A percentile compares a stretch with the other conserved stretches of the same genome.
Evolutionary conservation across 345 rosid species (phyloP).

Genomic region (Capsella bursapastoris): DNA sequence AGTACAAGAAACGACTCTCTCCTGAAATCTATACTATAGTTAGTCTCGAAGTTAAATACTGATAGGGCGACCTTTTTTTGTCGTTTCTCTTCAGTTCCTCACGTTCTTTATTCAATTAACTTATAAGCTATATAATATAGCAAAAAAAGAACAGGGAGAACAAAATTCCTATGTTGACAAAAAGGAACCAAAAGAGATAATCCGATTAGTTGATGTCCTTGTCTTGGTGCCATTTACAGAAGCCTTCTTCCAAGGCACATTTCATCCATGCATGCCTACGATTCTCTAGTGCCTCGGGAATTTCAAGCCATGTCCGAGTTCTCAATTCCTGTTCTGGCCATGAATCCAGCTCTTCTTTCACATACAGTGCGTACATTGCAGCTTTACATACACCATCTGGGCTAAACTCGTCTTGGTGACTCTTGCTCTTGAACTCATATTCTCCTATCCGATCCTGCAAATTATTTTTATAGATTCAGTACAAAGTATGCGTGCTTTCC

Average conservation of each 20-base stretch:
- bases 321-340: constrained; percentile 82
- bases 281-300: constrained; percentile 57
- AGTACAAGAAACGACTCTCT: not conserved
- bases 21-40: no score
- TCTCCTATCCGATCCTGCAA: constrained; percentile 66
- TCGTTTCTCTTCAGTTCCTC: no score
- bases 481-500: not conserved
- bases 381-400: constrained; percentile 88
- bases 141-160: no score
- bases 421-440: constrained; percentile 80
- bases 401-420: constrained; percentile 79
- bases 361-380: constrained; percentile 73
- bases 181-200: not conserved
- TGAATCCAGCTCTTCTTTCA: constrained; percentile 67
- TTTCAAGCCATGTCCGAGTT: constrained; percentile 68
- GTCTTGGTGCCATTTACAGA: constrained; percentile 56
- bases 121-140: no score
- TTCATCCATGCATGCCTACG: constrained; percentile 90
- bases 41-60: not conserved
- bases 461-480: not conserved
- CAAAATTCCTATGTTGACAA: not conserved
- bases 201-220: constrained; percentile 23
- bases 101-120: no score
- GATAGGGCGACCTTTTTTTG: not conserved
- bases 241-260: constrained; percentile 63